Evolutionary conservation across 352 stramenopile genomes (phyloP).

Genomic region (Blastocystis sp.): DNA sequence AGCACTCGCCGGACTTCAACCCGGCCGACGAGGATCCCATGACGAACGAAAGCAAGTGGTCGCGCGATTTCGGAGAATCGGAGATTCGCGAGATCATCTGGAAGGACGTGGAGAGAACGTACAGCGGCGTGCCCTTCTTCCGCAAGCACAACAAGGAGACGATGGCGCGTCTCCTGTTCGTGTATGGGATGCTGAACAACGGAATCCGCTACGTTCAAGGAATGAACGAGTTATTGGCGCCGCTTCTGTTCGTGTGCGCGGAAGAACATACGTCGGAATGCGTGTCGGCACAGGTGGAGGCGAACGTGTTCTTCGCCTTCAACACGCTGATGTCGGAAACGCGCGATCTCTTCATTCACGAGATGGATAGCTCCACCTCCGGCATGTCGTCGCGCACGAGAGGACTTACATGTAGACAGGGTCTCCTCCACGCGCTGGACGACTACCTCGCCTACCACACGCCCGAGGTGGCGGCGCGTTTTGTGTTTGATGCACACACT

Average conservation of each 20-base stretch:
- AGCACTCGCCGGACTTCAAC: neutral
- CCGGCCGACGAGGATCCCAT: slow-evolving; percentile 24
- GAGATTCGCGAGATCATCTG: slow-evolving; percentile 77
- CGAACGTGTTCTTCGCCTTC: slow-evolving; percentile 80
- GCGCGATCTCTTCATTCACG: slow-evolving; percentile 76
- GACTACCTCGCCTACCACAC: neutral
- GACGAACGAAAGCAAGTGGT: slow-evolving; percentile 62
- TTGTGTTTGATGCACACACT: neutral
- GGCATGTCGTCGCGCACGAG: slow-evolving; percentile 21
- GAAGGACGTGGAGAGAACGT: slow-evolving; percentile 79
- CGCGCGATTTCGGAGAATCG: slow-evolving; percentile 66
- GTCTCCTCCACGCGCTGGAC: neutral
- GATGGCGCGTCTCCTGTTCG: slow-evolving; percentile 79
- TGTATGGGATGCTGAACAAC: slow-evolving; percentile 81
- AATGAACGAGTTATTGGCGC: slow-evolving; percentile 83
- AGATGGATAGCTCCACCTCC: slow-evolving; percentile 66
- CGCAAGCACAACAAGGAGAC: slow-evolving; percentile 74
- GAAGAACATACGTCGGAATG: slow-evolving; percentile 68
- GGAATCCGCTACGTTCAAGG: slow-evolving; percentile 83
- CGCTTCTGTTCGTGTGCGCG: slow-evolving; percentile 78
- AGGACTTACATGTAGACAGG: slow-evolving; percentile 6
- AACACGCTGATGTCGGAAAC: slow-evolving; percentile 77
- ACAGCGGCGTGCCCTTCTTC: slow-evolving; percentile 79
- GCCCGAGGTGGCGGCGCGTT: neutral
- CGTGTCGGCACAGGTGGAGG: slow-evolving; percentile 72